Conservation (phyloP, 768 basidiomycete species). For the Lactarius sp. region DNA sequence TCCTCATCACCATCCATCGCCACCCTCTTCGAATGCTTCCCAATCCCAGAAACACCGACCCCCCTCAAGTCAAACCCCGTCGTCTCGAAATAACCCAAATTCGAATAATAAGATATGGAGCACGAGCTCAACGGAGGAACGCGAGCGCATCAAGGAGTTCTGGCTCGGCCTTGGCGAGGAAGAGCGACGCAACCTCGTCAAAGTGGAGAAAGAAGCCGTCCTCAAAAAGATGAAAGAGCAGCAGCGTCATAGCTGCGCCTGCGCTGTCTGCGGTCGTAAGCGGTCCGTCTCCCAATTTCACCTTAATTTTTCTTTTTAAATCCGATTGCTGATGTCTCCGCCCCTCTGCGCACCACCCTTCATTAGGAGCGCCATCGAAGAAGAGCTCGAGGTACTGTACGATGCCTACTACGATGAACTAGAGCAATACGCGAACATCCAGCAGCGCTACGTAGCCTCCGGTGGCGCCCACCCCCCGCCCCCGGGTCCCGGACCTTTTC, state of each 20-base stretch:
- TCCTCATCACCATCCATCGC: slow-evolving; percentile 52
- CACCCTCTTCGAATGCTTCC: slow-evolving; percentile 40
- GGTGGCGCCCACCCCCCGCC: slow-evolving; percentile 88
- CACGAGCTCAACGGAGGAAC: slow-evolving; percentile 85
- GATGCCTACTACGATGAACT: slow-evolving; percentile 99
- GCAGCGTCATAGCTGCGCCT: slow-evolving; percentile 92
- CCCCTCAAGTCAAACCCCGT: slow-evolving; percentile 29
- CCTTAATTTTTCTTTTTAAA: slow-evolving; percentile 28
- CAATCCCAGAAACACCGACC: slow-evolving; percentile 37
- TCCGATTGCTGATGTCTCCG: slow-evolving; percentile 26
- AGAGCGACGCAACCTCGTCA: slow-evolving; percentile 87
- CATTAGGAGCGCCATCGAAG: slow-evolving; percentile 92
- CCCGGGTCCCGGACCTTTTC: slow-evolving; percentile 95
- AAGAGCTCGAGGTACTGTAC: slow-evolving; percentile 99
- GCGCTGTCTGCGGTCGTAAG: slow-evolving; percentile 96
- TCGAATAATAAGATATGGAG: slow-evolving; percentile 86
- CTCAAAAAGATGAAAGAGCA: slow-evolving; percentile 99
- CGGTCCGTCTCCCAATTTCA: slow-evolving; percentile 55
- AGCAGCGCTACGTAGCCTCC: slow-evolving; percentile 91
- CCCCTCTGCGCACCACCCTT: neutral
- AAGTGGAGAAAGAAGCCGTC: slow-evolving; percentile 97
- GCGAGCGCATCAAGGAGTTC: slow-evolving; percentile 96
- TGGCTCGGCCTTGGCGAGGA: slow-evolving; percentile 93
- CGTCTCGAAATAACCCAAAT: slow-evolving; percentile 19
- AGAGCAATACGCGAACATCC: slow-evolving; percentile 97